A percentile compares a stretch with the other conserved stretches of the same genome.
Conservation (phyloP, 2,329 filamentous ascomycete genomes). For the Trichoderma lentiforme region DNA sequence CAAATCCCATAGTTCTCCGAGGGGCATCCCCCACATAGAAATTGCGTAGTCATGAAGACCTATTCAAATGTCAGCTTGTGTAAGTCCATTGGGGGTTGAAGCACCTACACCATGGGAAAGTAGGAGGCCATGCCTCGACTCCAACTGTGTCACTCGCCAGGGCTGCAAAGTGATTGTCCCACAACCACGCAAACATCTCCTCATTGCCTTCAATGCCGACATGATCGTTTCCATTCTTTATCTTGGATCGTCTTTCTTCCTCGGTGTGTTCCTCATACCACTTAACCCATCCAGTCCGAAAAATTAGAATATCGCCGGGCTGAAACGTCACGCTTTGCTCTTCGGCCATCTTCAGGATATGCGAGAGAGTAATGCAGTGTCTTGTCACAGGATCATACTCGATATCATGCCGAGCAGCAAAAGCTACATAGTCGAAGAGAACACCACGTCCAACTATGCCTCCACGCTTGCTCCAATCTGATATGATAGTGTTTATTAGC, state of each 20-base stretch:
- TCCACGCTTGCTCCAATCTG: not conserved
- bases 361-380: not conserved
- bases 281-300: not conserved
- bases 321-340: not conserved
- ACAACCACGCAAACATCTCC: slow-evolving; percentile 53
- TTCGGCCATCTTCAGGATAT: not conserved
- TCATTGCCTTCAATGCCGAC: slow-evolving; percentile 47
- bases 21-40: slow-evolving; percentile 50
- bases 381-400: not conserved
- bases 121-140: slow-evolving; percentile 48
- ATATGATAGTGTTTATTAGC: not conserved
- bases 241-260: not conserved
- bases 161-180: slow-evolving; percentile 53
- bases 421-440: slow-evolving; percentile 50
- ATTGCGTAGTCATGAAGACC: not conserved
- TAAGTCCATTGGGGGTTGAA: not conserved
- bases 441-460: slow-evolving; percentile 43
- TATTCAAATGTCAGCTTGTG: not conserved
- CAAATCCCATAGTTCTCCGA: slow-evolving; percentile 48
- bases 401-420: slow-evolving; percentile 36
- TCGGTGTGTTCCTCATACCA: not conserved
- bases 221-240: slow-evolving; percentile 29
- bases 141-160: slow-evolving; percentile 53
- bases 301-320: not conserved
- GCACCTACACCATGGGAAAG: slow-evolving; percentile 38